Base-by-base conservation (phyloP, 805 yeast species). In the Suhomyces pyralidae region DNA sequence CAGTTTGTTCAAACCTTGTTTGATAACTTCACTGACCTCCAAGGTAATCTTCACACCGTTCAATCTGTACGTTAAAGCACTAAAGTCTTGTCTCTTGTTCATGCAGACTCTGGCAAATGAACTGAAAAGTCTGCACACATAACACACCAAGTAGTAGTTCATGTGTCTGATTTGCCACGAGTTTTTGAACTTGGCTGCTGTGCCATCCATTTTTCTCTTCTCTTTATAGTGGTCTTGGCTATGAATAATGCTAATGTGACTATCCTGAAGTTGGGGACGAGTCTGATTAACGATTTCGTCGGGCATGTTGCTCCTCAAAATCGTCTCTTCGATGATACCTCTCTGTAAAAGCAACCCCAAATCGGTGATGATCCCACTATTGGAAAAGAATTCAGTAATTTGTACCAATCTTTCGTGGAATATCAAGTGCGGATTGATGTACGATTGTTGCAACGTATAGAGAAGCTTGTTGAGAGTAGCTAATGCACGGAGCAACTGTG, bases 121-220 rank as follows among this genome's bases (percentile, higher is more conserved):
- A 48, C 77, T 68, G 47, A 79, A 74, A 2, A 80, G 55, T 34
- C 72, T 68, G 1, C 81, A 58, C 2, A 77, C 65, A 28, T 74
- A 68, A 6, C 76, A 68, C 56, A 82, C 86, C 25, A 83, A 65
- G 30, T 81, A 73, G 48, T 78, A 73, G 30, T 74, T 65, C 38
- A 84, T 73, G 54, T 74, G 75, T 50, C 90, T 75, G 9, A 84
- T 63, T 55, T 84, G 83, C 2, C 81, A 67, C 0, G 86, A 69
- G 59, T 87, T 88, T 56, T 86, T 86, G 67, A 74, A 82, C 58
- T 83, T 84, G 0, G 87, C 81, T 40, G 82, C 75, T 0, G 81
- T 79, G 40, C 76, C 77, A 34, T 76, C 78, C 51, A 73, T 66
- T 51, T 71, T 63, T 46, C 64, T 54, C 52, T 73, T 66, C 24